Evolutionary conservation across 148 eudicot species (phyloP), one percentile per base, ranked within the genome.

Genomic region (Fagopyrum tataricum): DNA sequence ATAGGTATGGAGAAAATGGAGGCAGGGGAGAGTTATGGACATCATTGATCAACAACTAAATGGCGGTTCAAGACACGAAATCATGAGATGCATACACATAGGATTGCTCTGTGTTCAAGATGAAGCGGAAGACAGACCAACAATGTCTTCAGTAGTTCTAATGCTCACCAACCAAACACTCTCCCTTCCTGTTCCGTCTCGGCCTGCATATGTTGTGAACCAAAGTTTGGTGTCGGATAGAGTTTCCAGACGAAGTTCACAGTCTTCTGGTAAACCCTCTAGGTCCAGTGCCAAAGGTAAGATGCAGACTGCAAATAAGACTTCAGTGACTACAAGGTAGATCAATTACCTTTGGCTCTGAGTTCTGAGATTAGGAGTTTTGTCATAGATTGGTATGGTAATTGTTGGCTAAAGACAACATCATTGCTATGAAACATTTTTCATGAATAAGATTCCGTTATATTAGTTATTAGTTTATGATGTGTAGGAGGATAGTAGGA

Each of bases 31-130:
- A 53, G 52, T 70, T 1, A 15, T 77, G 26, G 58, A 75, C 13
- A 26, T 76, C 2, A 74, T 75, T 18, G 85, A 82, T 59, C 53
- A 66, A 39, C 44, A 17, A 9, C 39, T 72, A 9, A 39, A 64
- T 42, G 67, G 51, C 12, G 52, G 40, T 72, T 72, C 71, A 2
- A 75, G 67, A 20, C 68, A 41, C 6, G 79, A 78, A 58, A 77
- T 78, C 14, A n/a, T 55, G n/a, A 76, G 81, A 76, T 83, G 81
- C 81, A 78, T 80, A 55, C 83, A 83, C 42, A 79, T 79, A 44
- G 85, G 78, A 4, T 48, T 79, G 67, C 42, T 84, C 37, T 84
- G 85, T 12, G 83, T 82, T 9, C 85, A 82, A 80, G 83, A 75
- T 13, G 42, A 75, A 10, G 78, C 61, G 9, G 73, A 40, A 5